phyloP scores from a whole-genome alignment of 2,329 filamentous ascomycete genomes.

The Lachnellula hyalina region DNA sequence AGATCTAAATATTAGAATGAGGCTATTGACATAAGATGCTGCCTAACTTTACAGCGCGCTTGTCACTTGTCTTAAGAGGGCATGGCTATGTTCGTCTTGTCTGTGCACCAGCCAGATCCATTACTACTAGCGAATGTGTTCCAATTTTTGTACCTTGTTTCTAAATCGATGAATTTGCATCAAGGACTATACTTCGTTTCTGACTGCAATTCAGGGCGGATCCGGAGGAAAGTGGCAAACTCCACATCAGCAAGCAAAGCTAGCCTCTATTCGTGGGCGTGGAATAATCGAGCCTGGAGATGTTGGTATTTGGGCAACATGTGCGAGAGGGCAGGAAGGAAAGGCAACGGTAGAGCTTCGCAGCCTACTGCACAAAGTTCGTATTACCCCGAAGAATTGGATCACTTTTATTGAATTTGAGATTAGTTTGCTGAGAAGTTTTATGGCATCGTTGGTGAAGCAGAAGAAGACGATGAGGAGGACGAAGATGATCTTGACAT shows the following conservation, averaged over 20 bases:
- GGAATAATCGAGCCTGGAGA: constrained; percentile 61
- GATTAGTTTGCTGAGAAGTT: constrained; percentile 59
- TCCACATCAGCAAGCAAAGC: constrained; percentile 50
- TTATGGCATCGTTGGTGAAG: constrained; percentile 41
- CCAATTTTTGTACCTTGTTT: neutral
- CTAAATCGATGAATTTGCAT: neutral
- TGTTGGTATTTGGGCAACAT: constrained; percentile 73
- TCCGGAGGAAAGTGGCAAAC: constrained; percentile 57
- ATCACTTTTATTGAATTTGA: constrained; percentile 2
- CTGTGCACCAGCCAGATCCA: no score
- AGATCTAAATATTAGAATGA: neutral
- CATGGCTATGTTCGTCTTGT: no score
- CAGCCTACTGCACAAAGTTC: constrained; percentile 61
- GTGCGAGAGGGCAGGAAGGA: constrained; percentile 64
- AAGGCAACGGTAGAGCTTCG: constrained; percentile 65
- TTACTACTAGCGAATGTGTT: no score
- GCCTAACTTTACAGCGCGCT: no score
- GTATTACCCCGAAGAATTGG: constrained; percentile 19
- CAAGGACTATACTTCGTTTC: neutral
- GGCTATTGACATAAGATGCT: no score
- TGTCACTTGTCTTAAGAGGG: no score
- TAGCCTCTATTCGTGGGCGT: constrained; percentile 36
- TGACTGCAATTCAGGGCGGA: constrained; percentile 33
- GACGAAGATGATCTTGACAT: constrained; percentile 53
- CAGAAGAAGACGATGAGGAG: constrained; percentile 33